Evolutionary conservation across 2,329 filamentous ascomycete species (phyloP).

Genomic region (Aspergillus thermomutatus): DNA sequence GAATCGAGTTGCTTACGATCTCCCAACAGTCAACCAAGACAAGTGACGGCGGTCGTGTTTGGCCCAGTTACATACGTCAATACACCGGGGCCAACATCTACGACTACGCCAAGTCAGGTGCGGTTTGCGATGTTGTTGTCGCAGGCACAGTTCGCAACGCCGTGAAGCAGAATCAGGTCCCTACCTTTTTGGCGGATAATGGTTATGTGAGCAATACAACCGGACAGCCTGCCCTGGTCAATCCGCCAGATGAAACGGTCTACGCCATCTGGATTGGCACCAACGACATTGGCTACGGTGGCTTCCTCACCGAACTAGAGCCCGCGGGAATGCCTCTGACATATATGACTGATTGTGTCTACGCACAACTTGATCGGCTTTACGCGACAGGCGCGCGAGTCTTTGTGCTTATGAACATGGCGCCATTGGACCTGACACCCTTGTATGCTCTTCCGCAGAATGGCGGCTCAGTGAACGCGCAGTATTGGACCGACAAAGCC

Average conservation of each 20-base stretch:
- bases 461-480: conserved; percentile 41
- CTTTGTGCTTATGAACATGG: conserved; percentile 68
- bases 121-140: conserved; percentile 68
- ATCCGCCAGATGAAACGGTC: conserved; percentile 58
- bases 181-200: conserved; percentile 29
- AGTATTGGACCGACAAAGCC: conserved; percentile 47
- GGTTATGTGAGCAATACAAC: conserved; percentile 8
- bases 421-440: conserved; percentile 63
- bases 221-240: conserved; percentile 29
- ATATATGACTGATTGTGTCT: conserved; percentile 67
- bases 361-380: conserved; percentile 58
- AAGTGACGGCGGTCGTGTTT: conserved; percentile 62
- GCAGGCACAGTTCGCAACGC: conserved; percentile 51
- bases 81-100: conserved; percentile 50
- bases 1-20: not conserved
- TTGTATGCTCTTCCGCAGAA: conserved; percentile 56
- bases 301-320: conserved; percentile 64
- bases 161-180: conserved; percentile 55
- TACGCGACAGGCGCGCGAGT: conserved; percentile 64
- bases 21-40: conserved; percentile 45
- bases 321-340: conserved; percentile 56
- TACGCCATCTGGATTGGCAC: conserved; percentile 78
- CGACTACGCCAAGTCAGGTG: conserved; percentile 70
- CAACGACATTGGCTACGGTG: conserved; percentile 67
- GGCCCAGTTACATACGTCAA: conserved; percentile 64